phyloP scores from a whole-genome alignment of 2,329 filamentous ascomycete species.

The Podosphaera fusca region DNA sequence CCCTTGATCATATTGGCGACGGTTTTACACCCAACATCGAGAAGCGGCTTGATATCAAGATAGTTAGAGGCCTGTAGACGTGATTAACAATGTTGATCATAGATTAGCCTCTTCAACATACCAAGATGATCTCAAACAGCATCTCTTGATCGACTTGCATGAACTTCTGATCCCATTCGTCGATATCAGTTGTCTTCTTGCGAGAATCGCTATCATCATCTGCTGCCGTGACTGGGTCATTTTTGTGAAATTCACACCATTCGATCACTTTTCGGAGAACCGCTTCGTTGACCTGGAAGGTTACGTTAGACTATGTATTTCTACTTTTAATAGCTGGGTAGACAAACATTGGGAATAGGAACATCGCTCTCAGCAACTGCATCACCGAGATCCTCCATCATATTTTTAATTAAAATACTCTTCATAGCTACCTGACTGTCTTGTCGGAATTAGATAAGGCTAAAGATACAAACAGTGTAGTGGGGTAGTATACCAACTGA shows the following conservation, averaged over 20 bases:
- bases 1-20: slow-evolving; percentile 99
- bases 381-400: slow-evolving; percentile 81
- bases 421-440: slow-evolving; percentile 74
- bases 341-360: slow-evolving; percentile 58
- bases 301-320: slow-evolving; percentile 3
- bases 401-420: slow-evolving; percentile 90
- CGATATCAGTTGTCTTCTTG: slow-evolving; percentile 97
- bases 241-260: slow-evolving; percentile 91
- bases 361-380: slow-evolving; percentile 28
- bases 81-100: neutral
- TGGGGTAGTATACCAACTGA: slow-evolving; percentile 22
- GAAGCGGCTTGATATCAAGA: slow-evolving; percentile 91
- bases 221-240: slow-evolving; percentile 56
- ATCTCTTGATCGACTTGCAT: slow-evolving; percentile 99
- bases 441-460: slow-evolving; percentile 15
- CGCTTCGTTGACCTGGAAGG: slow-evolving; percentile 56
- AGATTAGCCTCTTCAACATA: slow-evolving; percentile 23
- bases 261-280: slow-evolving; percentile 92
- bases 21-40: slow-evolving; percentile 97
- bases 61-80: slow-evolving; percentile 68
- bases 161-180: slow-evolving; percentile 99
- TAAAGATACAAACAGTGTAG: neutral
- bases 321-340: neutral
- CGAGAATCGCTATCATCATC: slow-evolving; percentile 86
- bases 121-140: slow-evolving; percentile 97